phyloP scores from a whole-genome alignment of 2,329 filamentous ascomycete species.

The Didymella arachidicola region DNA sequence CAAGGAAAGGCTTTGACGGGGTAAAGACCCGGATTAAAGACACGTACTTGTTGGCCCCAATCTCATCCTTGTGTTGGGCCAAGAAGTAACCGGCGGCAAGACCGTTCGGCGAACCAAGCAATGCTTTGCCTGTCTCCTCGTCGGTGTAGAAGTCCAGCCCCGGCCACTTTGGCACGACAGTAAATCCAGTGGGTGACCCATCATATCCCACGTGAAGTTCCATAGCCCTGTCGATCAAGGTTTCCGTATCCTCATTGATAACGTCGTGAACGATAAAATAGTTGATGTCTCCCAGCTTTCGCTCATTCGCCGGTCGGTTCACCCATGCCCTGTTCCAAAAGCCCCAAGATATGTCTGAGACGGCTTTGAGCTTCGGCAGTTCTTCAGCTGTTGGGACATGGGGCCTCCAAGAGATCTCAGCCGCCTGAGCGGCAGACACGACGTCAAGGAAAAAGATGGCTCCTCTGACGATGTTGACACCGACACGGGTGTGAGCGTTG shows the following conservation, averaged over 20 bases:
- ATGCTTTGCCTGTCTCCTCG: conserved; percentile 11
- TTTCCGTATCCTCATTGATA: neutral
- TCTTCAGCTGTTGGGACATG: neutral
- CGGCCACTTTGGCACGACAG: conserved; percentile 1
- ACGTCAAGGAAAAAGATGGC: conserved; percentile 4
- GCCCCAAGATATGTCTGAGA: conserved; percentile 2
- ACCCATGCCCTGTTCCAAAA: neutral
- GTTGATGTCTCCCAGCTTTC: conserved; percentile 1
- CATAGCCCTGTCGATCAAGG: neutral
- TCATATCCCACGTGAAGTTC: neutral
- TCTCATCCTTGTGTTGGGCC: conserved; percentile 18
- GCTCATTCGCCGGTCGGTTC: neutral
- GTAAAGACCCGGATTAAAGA: conserved; percentile 9
- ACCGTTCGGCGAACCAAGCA: conserved; percentile 20
- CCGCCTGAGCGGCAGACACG: neutral
- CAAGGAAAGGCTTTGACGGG: neutral
- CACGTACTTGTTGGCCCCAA: conserved; percentile 15
- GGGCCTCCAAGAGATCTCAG: neutral
- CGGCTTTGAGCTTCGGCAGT: neutral
- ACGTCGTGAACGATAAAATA: neutral
- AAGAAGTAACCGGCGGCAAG: conserved; percentile 12
- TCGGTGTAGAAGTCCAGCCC: neutral
- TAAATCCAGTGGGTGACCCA: neutral
- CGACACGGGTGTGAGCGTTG: neutral
- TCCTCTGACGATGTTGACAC: neutral